Base-by-base conservation (phyloP, 2,329 filamentous ascomycete species). In the Diplocarpon mali region DNA sequence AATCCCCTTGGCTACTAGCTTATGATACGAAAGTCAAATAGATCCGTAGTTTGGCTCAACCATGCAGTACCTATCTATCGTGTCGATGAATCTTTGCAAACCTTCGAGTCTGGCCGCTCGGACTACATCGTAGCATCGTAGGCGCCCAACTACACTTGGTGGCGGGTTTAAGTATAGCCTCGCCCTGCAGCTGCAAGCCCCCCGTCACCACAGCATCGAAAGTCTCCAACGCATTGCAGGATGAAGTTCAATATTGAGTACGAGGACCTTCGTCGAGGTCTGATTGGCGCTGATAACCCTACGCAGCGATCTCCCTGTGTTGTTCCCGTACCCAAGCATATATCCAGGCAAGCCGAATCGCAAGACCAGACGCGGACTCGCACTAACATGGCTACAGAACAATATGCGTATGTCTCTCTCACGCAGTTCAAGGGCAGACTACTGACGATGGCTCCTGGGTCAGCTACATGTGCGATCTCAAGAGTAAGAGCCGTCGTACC, bases 161-260 rank as follows among this genome's bases (percentile, higher is more conserved):
- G 20, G 20, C 20, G 20, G 20, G 20, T 24, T 7, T 24, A 7
- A 24, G 7, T 24, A 24, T 24, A 24, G 4, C 20, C 20, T 24
- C 20, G 7, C 7, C 7, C 7, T 24, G 4, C 20, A 7, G 20
- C 7, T 24, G 20, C 20, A 3, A 3, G 20, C 7, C 20, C 7
- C 20, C 20, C 4, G 30, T 10, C 3, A 12, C 5, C 3, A 14
- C 30, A 32, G 5, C 30, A 32, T 32, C 30, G 30, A 12, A 3
- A 32, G n/a, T 32, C 11, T 17, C 15, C 6, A 27, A 31, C 15
- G 10, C 15, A 24, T 31, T 31, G n/a, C 15, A 78, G 62, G 52
- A 87, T 87, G 83, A 85, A 79, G 71, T 87, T 87, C 70, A 78
- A 80, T 60, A 86, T 87, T 59, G 83, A 85, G 75, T 80, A 68